These are phyloP conservation scores for Gossypium ekmanianum DNA, from an alignment of 345 rosid genomes.

Conservation along the genomic window DNA sequence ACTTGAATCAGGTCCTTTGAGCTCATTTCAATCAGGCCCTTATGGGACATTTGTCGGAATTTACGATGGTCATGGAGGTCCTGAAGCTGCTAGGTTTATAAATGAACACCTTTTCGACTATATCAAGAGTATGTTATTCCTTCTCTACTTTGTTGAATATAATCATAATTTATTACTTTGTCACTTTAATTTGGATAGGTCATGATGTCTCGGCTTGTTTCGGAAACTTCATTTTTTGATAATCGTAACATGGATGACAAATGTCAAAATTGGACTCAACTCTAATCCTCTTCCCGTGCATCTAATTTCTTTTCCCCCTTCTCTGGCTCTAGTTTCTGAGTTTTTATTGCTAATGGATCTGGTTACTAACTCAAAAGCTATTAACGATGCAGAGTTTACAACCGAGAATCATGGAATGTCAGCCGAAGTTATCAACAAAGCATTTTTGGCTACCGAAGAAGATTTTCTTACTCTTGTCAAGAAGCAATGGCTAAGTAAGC, in stretches of 20 bases:
- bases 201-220: neutral
- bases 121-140: slow-evolving; percentile 56
- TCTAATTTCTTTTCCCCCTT: neutral
- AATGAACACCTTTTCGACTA: slow-evolving; percentile 65
- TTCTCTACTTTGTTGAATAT: slow-evolving; percentile 8
- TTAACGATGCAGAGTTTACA: slow-evolving; percentile 73
- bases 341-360: slow-evolving; percentile 33
- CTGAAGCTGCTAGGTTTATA: slow-evolving; percentile 85
- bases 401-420: slow-evolving; percentile 83
- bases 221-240: neutral
- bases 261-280: neutral
- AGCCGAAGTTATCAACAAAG: slow-evolving; percentile 71
- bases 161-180: slow-evolving; percentile 1
- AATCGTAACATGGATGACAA: neutral
- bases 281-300: neutral
- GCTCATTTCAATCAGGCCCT: slow-evolving; percentile 69
- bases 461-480: slow-evolving; percentile 73
- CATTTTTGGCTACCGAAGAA: slow-evolving; percentile 83
- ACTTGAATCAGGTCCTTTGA: slow-evolving; percentile 90
- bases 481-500: slow-evolving; percentile 63
- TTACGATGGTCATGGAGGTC: slow-evolving; percentile 99
- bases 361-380: slow-evolving; percentile 38
- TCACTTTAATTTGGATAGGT: neutral
- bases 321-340: neutral
- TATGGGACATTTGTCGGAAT: slow-evolving; percentile 93